These are phyloP conservation scores for Mortierella sp. DNA, from an alignment of 371 early-diverging fungal genomes.

Conservation along the genomic window DNA sequence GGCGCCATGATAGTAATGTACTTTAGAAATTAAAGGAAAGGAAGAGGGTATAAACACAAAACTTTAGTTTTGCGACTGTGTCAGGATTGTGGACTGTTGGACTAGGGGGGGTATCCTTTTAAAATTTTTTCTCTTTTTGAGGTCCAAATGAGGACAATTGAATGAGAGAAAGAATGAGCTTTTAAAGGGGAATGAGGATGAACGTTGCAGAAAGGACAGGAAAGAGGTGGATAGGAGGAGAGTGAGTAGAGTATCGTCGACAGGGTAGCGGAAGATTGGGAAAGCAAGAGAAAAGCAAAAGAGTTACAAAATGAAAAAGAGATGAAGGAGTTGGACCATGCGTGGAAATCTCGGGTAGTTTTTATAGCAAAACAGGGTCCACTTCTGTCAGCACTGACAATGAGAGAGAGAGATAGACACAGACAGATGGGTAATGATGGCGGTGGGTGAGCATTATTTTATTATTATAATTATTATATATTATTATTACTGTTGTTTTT, in stretches of 20 bases:
- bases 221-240: no score
- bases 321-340: conserved; percentile 19
- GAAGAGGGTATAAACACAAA: no score
- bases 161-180: background rate
- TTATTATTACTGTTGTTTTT: no score
- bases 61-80: background rate
- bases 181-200: background rate
- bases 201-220: background rate
- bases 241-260: background rate
- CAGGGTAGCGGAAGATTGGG: background rate
- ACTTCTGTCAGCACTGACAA: background rate
- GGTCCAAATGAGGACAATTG: background rate
- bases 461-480: no score
- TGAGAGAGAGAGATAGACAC: no score
- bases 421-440: no score
- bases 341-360: conserved; percentile 8
- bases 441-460: no score
- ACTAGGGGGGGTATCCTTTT: background rate
- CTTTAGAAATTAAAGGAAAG: background rate
- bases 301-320: background rate
- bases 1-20: conserved; percentile 29
- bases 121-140: background rate
- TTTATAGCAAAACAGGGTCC: conserved; percentile 1
- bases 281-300: background rate
- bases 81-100: background rate